Base-by-base conservation (phyloP, 1,284 basidiomycete species). In the Pseudomicrostroma phylloplanum region DNA sequence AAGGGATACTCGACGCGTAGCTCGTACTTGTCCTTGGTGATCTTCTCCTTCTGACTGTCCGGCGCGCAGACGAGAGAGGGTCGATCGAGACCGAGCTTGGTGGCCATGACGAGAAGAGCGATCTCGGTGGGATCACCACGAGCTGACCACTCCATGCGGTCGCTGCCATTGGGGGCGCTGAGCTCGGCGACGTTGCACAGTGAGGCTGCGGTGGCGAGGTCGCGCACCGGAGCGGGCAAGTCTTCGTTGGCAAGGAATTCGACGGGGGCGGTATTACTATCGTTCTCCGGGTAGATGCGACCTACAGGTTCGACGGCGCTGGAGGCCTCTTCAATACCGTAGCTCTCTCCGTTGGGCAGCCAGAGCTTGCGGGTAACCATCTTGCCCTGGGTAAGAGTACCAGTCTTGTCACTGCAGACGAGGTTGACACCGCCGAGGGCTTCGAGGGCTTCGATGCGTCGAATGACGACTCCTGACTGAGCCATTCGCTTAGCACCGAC, bases 401-500 rank as follows among this genome's bases (percentile, higher is more conserved):
- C 73, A 13, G 73, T 76, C 70, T 73, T 73, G 67, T 73, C 72
- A 55, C 64, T 65, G 65, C 72, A 73, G 36, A 73, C 66, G 62
- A 69, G 66, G 17, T 64, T 71, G 55, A 72, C 70, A 36, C 72
- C 72, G 51, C 73, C 71, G 6, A 74, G 66, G 2, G 73, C 72
- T 57, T 76, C 73, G 23, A 76, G 68, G 13, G 73, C 72, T n/a
- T 73, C 72, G 6, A 74, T 69, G 19, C 70, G 66, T 41, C 73
- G 73, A 13, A 76, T 71, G 41, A 76, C 66, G 49, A 76, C 73
- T n/a, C 70, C 70, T 55, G 64, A 66, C 56, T 69, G 55, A 9
- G 73, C 72, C 73, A 76, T 76, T 30, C 72, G 67, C 65, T 74
- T 72, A 48, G 73, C 73, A 58, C 73, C 73, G 39, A 72, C 70